Base-by-base conservation (phyloP, 345 rosid species). In the Citrus cavaleriei region DNA sequence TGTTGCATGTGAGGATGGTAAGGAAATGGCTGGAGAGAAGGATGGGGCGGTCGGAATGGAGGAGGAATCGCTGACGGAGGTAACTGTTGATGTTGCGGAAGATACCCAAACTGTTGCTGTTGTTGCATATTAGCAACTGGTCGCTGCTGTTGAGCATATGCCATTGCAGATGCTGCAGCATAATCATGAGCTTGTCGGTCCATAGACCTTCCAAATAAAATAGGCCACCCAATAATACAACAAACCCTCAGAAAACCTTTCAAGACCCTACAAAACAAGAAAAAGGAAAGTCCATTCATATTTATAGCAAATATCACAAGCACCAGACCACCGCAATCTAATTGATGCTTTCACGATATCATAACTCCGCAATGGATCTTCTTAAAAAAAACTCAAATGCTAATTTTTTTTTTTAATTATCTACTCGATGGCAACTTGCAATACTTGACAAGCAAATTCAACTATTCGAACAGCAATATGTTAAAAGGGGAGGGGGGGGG, bases 1-100 rank as follows among this genome's bases (percentile, higher is more conserved):
- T 90, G 97, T 78, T 88, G 98, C 87, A 91, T 77, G 59, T 88
- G 93, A 76, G 87, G 95, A 83, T 88, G 97, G 83, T 88, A 96
- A 74, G 99, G 94, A 81, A 88, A 93, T 77, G 93, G 98, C 60
- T 90, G 96, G 83, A 91, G 84, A 68, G 98, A 83, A 85, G 93
- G 95, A 88, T 89, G 97, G 22, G 91, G 97, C 9, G 93, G 87
- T 67, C 90, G 85, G 84, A 88, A 94, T 10, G 91, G 90, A 64
- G 94, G 86, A 76, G 83, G 81, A 54, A 85, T 89, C 64, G 83
- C 79, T 3, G 86, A 81, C 30, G 91, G 79, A 70, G 95, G 92
- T 70, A 85, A 89, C 68, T 91, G 93, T 83, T 90, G 98, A 86
- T 92, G 98, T 68, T 92, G 99, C 0, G 92, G 88, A 77, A 89